Evolutionary conservation across 176 grass and related monocot genomes (phyloP), one percentile per base, ranked within the genome.

Genomic region (Echinochloa phyllopogon): DNA sequence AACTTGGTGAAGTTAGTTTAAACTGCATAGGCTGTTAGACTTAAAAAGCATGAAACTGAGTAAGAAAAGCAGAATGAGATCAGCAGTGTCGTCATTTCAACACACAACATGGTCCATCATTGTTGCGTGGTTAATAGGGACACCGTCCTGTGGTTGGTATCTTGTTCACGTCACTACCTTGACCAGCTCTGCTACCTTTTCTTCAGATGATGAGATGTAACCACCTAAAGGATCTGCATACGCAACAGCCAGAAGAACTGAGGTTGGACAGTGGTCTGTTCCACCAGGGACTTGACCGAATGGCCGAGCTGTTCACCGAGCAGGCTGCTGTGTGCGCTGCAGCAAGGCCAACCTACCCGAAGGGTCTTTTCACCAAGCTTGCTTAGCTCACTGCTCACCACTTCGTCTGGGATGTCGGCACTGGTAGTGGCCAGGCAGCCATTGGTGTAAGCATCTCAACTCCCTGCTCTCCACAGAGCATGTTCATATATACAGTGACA

Each of bases 401-500:
- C 82, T 45, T 74, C 9, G 85, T 85, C 38, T 93, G 88, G 91
- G 91, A 93, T 16, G 85, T 80, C 20, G 82, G 91, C 71, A 93
- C 91, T 12, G 91, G 91, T 37, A 93, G 20, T 25, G 88, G 91
- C 59, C 91, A 90, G 85, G 91, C 81, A 16, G 88, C 91, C 56
- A 36, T 90, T 41, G 23, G 29, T 29, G 88, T 91, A 90, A 81
- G 80, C 65, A 24, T 75, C 29, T 21, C 18, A 21, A 23, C 0
- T 53, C 71, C 75, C 43, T 42, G 40, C 39, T n/a, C 4, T 42
- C 43, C 57, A 60, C n/a, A 60, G n/a, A 12, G 57, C 8, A 1
- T 60, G n/a, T 6, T 73, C 4, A 47, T 58, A 33, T 72, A 4
- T 24, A 44, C 20, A 16, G 6, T 37, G 37, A 43, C 20, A 49